Percentiles rank a stretch among this genome's conserved stretches.
Evolutionary conservation across 257 asterid genomes (phyloP).

Genomic region (Penstemon eatonii): DNA sequence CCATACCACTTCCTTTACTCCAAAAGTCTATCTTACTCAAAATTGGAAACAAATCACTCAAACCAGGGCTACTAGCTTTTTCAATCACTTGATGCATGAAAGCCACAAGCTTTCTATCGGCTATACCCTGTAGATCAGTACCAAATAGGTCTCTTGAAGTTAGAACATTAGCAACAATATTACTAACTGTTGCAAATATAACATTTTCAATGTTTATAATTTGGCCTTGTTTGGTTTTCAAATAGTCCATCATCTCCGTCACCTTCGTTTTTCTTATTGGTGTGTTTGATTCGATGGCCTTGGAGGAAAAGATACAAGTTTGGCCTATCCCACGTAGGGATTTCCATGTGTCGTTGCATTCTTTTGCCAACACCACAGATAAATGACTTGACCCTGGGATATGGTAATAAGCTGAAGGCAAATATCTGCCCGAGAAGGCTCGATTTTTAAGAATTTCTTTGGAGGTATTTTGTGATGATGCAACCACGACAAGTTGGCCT

Average conservation of each 20-base stretch:
- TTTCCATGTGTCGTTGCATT: constrained; percentile 24
- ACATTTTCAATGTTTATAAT: no score
- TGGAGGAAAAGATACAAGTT: background rate
- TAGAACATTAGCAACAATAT: no score
- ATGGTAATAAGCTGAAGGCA: background rate
- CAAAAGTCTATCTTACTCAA: constrained; percentile 8
- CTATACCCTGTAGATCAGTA: no score
- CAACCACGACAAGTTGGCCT: constrained; percentile 24
- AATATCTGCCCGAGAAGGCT: constrained; percentile 4
- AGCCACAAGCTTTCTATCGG: no score
- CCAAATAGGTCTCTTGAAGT: no score
- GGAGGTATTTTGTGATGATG: constrained; percentile 21
- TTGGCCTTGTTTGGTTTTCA: no score
- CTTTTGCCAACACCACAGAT: background rate
- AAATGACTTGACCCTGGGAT: background rate
- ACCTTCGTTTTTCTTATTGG: background rate
- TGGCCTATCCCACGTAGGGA: constrained; percentile 14
- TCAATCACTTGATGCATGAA: no score
- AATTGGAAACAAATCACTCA: no score
- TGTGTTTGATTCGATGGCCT: background rate
- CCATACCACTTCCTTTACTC: constrained; percentile 12
- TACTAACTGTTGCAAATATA: no score
- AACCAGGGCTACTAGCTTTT: no score
- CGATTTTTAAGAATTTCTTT: constrained; percentile 5
- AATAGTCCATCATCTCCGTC: background rate